Evolutionary conservation across 2,329 filamentous ascomycete genomes (phyloP).

Genomic region (Colletotrichum endophyticum): DNA sequence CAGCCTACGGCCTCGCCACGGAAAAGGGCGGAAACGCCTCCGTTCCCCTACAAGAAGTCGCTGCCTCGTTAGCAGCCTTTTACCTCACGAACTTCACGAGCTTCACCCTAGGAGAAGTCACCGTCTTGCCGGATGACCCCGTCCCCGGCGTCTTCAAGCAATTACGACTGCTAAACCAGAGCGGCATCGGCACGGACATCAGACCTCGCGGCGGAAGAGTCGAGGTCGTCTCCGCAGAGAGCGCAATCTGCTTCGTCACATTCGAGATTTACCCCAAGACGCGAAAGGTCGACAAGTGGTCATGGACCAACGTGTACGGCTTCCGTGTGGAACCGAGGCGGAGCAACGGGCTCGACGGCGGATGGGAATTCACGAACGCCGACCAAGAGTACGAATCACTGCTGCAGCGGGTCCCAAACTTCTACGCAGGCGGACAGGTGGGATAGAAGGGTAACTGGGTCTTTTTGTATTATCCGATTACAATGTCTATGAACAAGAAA

Average conservation of each 20-base stretch:
- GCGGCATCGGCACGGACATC: constrained; percentile 14
- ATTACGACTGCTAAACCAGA: constrained; percentile 4
- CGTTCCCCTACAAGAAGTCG: not conserved
- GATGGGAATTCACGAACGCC: constrained; percentile 24
- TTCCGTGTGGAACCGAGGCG: not conserved
- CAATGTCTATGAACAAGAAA: not conserved
- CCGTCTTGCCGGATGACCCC: not conserved
- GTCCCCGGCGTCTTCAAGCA: not conserved
- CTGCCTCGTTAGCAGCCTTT: not conserved
- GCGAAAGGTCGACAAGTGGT: not conserved
- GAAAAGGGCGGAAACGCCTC: not conserved
- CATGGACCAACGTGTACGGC: constrained; percentile 4
- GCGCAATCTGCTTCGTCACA: constrained; percentile 5
- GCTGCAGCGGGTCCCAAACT: constrained; percentile 24
- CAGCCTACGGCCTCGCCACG: not conserved
- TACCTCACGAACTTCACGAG: constrained; percentile 9
- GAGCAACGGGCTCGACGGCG: constrained; percentile 19
- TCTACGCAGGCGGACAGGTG: constrained; percentile 16
- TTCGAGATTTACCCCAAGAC: not conserved
- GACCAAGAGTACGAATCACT: constrained; percentile 30
- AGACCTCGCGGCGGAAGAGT: not conserved
- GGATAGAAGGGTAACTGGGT: not conserved
- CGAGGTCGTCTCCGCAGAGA: constrained; percentile 1
- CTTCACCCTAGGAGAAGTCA: not conserved
- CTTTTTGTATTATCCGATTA: not conserved